Conservation (phyloP, 2,329 filamentous ascomycete species). For the Arachnomyces sp. region DNA sequence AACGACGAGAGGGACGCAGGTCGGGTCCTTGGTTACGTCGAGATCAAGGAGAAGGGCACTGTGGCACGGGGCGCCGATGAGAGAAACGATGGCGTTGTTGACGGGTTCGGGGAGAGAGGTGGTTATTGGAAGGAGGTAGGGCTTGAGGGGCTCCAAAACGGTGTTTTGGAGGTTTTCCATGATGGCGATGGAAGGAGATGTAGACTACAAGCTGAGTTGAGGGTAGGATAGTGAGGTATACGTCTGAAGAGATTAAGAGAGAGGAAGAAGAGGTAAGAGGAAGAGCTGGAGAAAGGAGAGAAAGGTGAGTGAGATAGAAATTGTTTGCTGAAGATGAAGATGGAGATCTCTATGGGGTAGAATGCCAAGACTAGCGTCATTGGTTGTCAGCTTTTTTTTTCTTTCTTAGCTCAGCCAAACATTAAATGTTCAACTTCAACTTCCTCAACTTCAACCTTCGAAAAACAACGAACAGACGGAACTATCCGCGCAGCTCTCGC, state of each 20-base stretch:
- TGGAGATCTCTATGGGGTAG: no score
- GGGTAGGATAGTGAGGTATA: not conserved
- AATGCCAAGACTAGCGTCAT: no score
- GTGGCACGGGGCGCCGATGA: constrained; percentile 82
- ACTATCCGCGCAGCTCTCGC: no score
- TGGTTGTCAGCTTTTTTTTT: no score
- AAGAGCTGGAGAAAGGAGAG: no score
- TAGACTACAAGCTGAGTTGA: not conserved
- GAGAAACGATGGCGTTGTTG: constrained; percentile 64
- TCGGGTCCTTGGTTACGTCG: constrained; percentile 61
- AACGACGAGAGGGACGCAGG: constrained; percentile 80
- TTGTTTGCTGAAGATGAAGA: no score
- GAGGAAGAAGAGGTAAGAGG: no score
- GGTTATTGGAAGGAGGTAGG: constrained; percentile 58
- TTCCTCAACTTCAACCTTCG: not conserved
- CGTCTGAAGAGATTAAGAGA: no score
- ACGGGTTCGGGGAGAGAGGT: constrained; percentile 67
- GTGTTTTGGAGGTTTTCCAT: constrained; percentile 32
- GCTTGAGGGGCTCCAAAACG: constrained; percentile 37
- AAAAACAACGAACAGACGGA: not conserved
- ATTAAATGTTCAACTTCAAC: no score
- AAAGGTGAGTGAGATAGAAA: no score
- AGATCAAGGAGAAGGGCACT: constrained; percentile 76
- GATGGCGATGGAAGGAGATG: not conserved
- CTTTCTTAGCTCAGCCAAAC: no score